These are phyloP conservation scores for Metarhizium guizhouense DNA, from an alignment of 2,329 filamentous ascomycete genomes.

Conservation along the genomic window DNA sequence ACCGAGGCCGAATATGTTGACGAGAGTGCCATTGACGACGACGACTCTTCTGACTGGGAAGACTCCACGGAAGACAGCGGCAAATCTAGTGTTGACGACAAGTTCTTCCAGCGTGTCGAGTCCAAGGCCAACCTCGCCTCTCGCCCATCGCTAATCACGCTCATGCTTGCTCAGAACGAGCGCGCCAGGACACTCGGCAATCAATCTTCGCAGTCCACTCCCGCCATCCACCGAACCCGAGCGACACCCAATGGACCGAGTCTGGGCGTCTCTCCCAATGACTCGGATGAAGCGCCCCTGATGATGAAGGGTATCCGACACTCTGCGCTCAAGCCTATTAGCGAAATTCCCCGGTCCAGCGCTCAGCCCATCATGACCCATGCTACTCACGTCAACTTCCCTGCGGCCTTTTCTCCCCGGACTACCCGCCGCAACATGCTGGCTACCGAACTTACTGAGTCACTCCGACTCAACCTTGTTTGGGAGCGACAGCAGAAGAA, in stretches of 20 bases:
- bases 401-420: conserved; percentile 75
- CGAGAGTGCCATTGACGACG: conserved; percentile 73
- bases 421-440: conserved; percentile 95
- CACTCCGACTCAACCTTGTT: conserved; percentile 79
- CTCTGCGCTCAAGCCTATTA: conserved; percentile 43
- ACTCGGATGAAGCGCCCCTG: conserved; percentile 53
- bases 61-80: conserved; percentile 71
- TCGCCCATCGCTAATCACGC: conserved; percentile 78
- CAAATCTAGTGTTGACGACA: conserved; percentile 73
- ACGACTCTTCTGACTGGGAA: conserved; percentile 53
- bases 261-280: conserved; percentile 42
- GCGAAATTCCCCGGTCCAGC: conserved; percentile 55
- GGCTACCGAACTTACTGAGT: conserved; percentile 86
- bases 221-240: conserved; percentile 59
- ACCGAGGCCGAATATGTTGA: conserved; percentile 58
- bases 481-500: conserved; percentile 96
- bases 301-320: conserved; percentile 53
- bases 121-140: conserved; percentile 79
- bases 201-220: conserved; percentile 55
- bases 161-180: conserved; percentile 73
- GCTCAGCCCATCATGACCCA: conserved; percentile 73
- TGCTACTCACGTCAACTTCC: conserved; percentile 53
- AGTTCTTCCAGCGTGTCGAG: conserved; percentile 83
- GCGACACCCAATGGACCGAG: conserved; percentile 34
- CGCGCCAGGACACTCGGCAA: conserved; percentile 61